Conservation (phyloP, 2,329 filamentous ascomycete genomes). For the Clonostachys chloroleuca region DNA sequence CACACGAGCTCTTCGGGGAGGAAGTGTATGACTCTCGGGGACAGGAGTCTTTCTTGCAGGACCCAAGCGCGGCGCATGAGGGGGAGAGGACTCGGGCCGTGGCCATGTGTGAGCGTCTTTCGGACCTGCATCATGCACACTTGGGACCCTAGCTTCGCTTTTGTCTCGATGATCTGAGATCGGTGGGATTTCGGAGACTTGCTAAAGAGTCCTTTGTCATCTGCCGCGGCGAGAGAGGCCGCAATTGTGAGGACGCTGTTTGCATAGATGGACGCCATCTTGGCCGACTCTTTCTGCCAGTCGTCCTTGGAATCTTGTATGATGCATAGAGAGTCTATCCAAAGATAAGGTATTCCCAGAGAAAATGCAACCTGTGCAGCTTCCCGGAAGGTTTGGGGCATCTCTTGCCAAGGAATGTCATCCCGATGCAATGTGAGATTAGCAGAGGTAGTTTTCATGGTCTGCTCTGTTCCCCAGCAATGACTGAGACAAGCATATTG, state of each 20-base stretch:
- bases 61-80: conserved; percentile 14
- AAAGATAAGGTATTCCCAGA: conserved; percentile 1
- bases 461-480: background rate
- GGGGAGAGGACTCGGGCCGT: background rate
- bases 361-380: background rate
- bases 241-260: background rate
- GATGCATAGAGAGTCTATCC: conserved; percentile 1
- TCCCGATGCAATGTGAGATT: background rate
- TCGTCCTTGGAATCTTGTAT: background rate
- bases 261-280: conserved; percentile 1
- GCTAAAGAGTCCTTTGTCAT: background rate
- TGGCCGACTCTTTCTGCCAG: background rate
- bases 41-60: conserved; percentile 19
- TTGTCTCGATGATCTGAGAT: background rate
- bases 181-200: background rate
- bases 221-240: background rate
- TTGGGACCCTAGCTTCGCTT: background rate
- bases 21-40: conserved; percentile 18
- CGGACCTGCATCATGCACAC: background rate
- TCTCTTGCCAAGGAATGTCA: background rate
- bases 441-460: background rate
- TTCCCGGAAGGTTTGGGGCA: conserved; percentile 3
- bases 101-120: background rate
- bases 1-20: conserved; percentile 15
- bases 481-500: conserved; percentile 1